These are phyloP conservation scores for Thraustochytrium striatum DNA, from an alignment of 352 stramenopile species.

Conservation along the genomic window DNA sequence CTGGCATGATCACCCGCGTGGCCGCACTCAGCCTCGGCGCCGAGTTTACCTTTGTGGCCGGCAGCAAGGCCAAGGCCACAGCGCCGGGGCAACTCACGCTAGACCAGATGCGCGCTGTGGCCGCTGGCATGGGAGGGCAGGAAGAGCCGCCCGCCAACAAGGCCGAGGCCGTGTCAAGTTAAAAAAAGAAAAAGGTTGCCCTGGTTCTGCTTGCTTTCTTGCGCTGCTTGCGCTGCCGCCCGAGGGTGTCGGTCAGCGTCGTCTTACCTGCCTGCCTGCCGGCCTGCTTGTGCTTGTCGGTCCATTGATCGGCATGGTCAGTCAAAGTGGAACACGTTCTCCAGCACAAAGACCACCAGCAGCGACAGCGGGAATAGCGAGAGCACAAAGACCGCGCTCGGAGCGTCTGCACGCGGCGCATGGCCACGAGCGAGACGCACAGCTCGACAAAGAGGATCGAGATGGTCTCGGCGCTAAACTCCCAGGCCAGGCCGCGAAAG, in stretches of 20 bases:
- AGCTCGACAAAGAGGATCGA: constrained; percentile 92
- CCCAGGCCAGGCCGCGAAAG: constrained; percentile 80
- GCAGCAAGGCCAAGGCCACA: background rate
- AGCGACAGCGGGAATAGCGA: constrained; percentile 87
- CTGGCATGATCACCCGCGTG: constrained; percentile 42
- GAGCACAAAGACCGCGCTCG: constrained; percentile 73
- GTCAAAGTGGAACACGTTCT: constrained; percentile 67
- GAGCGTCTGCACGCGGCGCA: constrained; percentile 80
- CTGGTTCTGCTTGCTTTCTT: too few relatives aligned
- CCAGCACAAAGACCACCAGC: constrained; percentile 80
- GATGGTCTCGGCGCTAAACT: constrained; percentile 95
- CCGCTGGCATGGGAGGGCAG: background rate
- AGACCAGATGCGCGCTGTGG: constrained; percentile 24
- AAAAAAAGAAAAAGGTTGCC: too few relatives aligned
- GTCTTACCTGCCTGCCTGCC: too few relatives aligned
- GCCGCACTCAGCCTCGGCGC: constrained; percentile 20
- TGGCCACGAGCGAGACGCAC: constrained; percentile 61
- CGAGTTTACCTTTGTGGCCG: constrained; percentile 42
- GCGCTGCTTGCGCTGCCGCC: too few relatives aligned
- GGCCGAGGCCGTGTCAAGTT: too few relatives aligned
- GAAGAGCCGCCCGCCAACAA: too few relatives aligned
- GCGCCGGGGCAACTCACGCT: constrained; percentile 45
- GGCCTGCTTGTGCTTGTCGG: background rate
- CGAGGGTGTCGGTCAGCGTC: too few relatives aligned
- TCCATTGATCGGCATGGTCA: background rate